Evolutionary conservation across 306 rosid species (phyloP).

Genomic region (Abrus pulchellus): DNA sequence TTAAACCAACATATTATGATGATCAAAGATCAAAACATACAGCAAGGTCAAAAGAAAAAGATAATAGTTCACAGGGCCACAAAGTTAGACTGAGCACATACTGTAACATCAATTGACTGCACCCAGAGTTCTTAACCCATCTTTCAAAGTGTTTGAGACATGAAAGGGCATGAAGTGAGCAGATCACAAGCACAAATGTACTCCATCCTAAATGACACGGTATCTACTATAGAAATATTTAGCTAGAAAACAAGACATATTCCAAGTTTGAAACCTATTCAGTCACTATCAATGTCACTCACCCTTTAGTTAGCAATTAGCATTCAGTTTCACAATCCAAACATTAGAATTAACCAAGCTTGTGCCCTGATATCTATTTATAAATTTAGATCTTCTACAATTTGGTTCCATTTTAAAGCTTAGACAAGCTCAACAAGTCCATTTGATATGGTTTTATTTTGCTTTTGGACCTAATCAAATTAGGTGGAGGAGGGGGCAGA

Average conservation of each 20-base stretch:
- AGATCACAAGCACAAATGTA: neutral
- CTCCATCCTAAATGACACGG: neutral
- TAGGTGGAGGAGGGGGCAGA: too few relatives aligned
- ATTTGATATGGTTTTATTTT: too few relatives aligned
- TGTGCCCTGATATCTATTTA: neutral
- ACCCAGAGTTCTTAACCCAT: neutral
- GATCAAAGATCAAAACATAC: neutral
- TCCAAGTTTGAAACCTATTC: constrained; percentile 24
- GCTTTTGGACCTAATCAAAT: too few relatives aligned
- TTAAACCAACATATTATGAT: neutral
- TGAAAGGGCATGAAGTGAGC: constrained; percentile 14
- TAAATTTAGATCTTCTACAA: too few relatives aligned
- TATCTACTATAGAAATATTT: constrained; percentile 11
- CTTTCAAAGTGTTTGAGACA: neutral
- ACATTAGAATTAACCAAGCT: neutral
- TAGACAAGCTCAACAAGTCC: too few relatives aligned
- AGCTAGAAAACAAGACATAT: constrained; percentile 8
- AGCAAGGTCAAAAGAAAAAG: neutral
- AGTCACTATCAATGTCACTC: constrained; percentile 37
- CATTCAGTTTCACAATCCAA: constrained; percentile 3
- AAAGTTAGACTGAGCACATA: neutral
- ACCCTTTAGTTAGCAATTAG: neutral
- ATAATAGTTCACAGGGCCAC: neutral
- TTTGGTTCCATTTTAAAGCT: too few relatives aligned
- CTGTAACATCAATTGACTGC: constrained; percentile 21